These are phyloP conservation scores for Sporothrix protearum DNA, from an alignment of 2,329 filamentous ascomycete species.

Conservation along the genomic window DNA sequence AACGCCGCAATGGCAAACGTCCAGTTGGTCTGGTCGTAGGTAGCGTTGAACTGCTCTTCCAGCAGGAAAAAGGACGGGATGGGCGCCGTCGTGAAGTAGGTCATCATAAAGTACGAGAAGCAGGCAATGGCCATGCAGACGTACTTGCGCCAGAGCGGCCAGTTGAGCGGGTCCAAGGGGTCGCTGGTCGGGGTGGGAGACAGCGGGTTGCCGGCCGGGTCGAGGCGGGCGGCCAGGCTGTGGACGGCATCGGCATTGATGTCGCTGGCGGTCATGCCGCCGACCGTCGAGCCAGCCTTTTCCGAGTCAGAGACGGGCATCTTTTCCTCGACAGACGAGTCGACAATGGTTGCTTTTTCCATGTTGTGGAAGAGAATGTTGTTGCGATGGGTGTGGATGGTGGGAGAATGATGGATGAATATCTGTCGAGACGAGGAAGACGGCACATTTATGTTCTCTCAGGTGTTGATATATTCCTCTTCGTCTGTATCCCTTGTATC, in stretches of 20 bases:
- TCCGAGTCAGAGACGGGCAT: background rate
- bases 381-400: background rate
- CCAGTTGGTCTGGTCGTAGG: constrained; percentile 31
- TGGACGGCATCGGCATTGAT: background rate
- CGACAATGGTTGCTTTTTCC: background rate
- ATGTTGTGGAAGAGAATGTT: background rate
- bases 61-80: constrained; percentile 52
- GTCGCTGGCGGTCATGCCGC: background rate
- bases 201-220: constrained; percentile 22
- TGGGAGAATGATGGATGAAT: background rate
- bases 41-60: constrained; percentile 45
- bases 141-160: constrained; percentile 47
- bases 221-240: constrained; percentile 9
- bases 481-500: background rate
- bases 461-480: background rate
- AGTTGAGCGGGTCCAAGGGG: constrained; percentile 53
- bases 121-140: constrained; percentile 50
- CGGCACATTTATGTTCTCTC: background rate
- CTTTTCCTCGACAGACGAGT: background rate
- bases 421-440: background rate
- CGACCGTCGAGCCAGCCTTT: background rate
- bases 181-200: constrained; percentile 23
- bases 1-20: constrained; percentile 48
- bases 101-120: constrained; percentile 55
- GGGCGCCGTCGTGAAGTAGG: constrained; percentile 55